Percentiles rank a stretch among this genome's conserved stretches.
These are phyloP conservation scores for Stephania japonica DNA, from an alignment of 164 flowering plant genomes.

Conservation along the genomic window DNA sequence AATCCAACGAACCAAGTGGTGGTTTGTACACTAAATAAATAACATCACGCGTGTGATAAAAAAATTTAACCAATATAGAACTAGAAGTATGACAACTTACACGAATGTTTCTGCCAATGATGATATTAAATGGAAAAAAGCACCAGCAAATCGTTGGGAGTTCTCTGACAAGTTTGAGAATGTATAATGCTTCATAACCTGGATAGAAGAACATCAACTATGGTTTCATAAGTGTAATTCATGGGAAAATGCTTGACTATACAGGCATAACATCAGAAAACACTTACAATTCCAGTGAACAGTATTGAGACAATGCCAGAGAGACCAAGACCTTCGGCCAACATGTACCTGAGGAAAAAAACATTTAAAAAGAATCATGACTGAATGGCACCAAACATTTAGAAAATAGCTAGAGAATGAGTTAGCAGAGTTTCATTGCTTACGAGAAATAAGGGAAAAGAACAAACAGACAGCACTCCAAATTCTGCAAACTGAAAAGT, in stretches of 20 bases:
- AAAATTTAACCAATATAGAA: background rate
- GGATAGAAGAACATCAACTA: conserved; percentile 14
- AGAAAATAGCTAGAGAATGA: conserved; percentile 7
- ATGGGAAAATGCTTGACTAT: background rate
- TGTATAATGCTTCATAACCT: conserved; percentile 98
- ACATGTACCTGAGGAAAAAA: conserved; percentile 69
- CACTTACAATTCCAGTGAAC: conserved; percentile 98
- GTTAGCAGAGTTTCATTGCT: conserved; percentile 24
- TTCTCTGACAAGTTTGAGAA: conserved; percentile 85
- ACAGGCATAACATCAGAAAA: conserved; percentile 5
- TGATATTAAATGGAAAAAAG: conserved; percentile 95
- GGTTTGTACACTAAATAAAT: too few species aligned
- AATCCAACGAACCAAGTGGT: too few species aligned
- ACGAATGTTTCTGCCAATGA: conserved; percentile 97
- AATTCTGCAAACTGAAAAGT: conserved; percentile 79
- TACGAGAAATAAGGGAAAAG: conserved; percentile 99
- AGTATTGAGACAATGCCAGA: conserved; percentile 99
- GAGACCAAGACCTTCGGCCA: conserved; percentile 97
- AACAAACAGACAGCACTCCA: conserved; percentile 98
- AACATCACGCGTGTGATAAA: background rate
- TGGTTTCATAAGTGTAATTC: background rate
- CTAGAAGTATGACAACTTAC: conserved; percentile 40
- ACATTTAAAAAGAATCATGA: conserved; percentile 4
- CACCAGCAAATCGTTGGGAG: conserved; percentile 88
- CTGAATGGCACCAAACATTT: background rate